A percentile compares a stretch with the other conserved stretches of the same genome.
phyloP scores from a whole-genome alignment of 768 basidiomycete genomes.

The Xerocomus potaroensis region DNA sequence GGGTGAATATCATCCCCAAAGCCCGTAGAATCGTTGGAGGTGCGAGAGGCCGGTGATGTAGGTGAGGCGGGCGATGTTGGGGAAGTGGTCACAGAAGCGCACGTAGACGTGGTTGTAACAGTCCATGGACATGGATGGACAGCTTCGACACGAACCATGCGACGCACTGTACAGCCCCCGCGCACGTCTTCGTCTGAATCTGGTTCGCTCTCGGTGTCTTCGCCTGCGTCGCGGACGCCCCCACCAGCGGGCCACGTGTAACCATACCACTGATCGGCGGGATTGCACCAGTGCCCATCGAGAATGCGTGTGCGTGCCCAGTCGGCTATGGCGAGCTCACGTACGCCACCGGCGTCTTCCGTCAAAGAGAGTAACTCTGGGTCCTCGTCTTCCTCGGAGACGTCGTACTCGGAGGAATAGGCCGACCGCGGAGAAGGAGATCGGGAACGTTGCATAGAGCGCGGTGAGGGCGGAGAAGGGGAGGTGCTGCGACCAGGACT shows the following conservation, averaged over 20 bases:
- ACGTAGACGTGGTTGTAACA: conserved; percentile 13
- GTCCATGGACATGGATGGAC: conserved; percentile 65
- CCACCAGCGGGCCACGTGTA: conserved; percentile 38
- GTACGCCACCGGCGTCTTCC: conserved; percentile 43
- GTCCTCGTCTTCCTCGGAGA: conserved; percentile 41
- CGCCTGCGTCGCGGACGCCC: conserved; percentile 26
- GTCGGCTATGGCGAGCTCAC: conserved; percentile 58
- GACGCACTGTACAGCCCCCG: conserved; percentile 16
- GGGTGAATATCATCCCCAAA: conserved; percentile 41
- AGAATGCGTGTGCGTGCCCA: conserved; percentile 70
- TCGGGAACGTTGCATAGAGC: conserved; percentile 25
- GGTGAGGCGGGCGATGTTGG: conserved; percentile 24
- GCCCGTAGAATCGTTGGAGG: conserved; percentile 5
- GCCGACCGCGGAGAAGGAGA: conserved; percentile 28
- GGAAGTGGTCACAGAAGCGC: conserved; percentile 5
- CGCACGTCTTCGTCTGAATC: conserved; percentile 21
- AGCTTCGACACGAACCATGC: conserved; percentile 22
- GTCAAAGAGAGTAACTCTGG: conserved; percentile 40
- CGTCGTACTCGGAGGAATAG: conserved; percentile 33
- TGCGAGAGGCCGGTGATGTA: conserved; percentile 15
- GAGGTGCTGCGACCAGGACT: conserved; percentile 25
- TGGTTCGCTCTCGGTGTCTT: conserved; percentile 28
- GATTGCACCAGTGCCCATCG: conserved; percentile 73
- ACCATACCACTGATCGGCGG: conserved; percentile 65
- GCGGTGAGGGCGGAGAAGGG: conserved; percentile 24